phyloP scores from a whole-genome alignment of 2,329 filamentous ascomycete genomes.

The Epicoccum sorghinum region DNA sequence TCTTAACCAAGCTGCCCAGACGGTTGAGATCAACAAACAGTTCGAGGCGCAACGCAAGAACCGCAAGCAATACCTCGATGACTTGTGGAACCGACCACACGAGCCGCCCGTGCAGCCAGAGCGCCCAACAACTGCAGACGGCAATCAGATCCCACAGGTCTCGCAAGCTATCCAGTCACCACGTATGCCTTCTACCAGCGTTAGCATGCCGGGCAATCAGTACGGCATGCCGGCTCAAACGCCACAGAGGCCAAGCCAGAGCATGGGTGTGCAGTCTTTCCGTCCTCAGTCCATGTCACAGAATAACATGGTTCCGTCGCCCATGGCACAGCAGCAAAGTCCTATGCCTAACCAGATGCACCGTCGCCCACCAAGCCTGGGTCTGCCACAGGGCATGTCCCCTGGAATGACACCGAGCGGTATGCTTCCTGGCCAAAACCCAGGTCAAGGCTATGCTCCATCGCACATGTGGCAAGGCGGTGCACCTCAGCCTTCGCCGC shows the following conservation, averaged over 20 bases:
- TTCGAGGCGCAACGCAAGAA: slow-evolving; percentile 80
- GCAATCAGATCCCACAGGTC: slow-evolving; percentile 47
- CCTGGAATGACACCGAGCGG: slow-evolving; percentile 45
- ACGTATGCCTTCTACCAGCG: slow-evolving; percentile 63
- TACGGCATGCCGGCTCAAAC: slow-evolving; percentile 64
- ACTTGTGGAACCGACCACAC: slow-evolving; percentile 81
- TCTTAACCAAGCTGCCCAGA: slow-evolving; percentile 82
- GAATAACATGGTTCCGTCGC: slow-evolving; percentile 73
- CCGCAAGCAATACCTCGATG: slow-evolving; percentile 79
- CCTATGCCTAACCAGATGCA: slow-evolving; percentile 68
- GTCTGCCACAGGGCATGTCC: slow-evolving; percentile 43
- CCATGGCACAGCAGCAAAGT: slow-evolving; percentile 72
- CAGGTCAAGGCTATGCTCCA: slow-evolving; percentile 54
- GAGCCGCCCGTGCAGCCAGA: slow-evolving; percentile 69
- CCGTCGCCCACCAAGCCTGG: slow-evolving; percentile 66
- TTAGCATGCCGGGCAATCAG: slow-evolving; percentile 62
- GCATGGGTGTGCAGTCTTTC: slow-evolving; percentile 70
- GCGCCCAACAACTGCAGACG: slow-evolving; percentile 47
- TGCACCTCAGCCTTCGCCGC: slow-evolving; percentile 56
- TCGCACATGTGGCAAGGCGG: slow-evolving; percentile 57
- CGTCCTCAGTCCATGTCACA: slow-evolving; percentile 74
- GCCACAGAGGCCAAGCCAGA: slow-evolving; percentile 63
- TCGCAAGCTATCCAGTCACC: slow-evolving; percentile 56
- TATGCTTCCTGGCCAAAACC: slow-evolving; percentile 51
- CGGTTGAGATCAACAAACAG: slow-evolving; percentile 87